Conservation (phyloP, 306 rosid genomes). For the Medicago arabica region DNA sequence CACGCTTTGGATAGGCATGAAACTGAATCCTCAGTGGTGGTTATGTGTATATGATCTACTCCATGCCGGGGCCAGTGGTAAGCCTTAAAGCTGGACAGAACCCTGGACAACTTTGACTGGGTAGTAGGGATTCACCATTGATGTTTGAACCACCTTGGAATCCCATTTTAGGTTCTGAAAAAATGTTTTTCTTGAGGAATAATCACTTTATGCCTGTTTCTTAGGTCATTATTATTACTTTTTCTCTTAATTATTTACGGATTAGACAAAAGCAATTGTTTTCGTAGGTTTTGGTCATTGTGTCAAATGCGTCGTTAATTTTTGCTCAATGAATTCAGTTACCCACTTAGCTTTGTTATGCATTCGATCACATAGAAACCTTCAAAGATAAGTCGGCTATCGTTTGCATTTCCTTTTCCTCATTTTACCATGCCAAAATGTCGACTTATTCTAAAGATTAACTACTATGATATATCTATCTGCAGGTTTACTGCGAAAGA, state of each 20-base stretch:
- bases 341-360: conserved; percentile 5
- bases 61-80: neutral
- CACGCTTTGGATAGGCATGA: neutral
- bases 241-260: conserved; percentile 20
- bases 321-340: conserved; percentile 27
- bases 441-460: conserved; percentile 13
- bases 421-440: conserved; percentile 8
- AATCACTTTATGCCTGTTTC: conserved; percentile 2
- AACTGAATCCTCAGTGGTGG: neutral
- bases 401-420: neutral
- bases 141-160: conserved; percentile 1
- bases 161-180: conserved; percentile 4
- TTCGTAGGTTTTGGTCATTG: conserved; percentile 22
- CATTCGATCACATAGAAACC: conserved; percentile 20
- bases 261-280: conserved; percentile 1
- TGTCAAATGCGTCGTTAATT: neutral
- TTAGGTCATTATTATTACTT: neutral
- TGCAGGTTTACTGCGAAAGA: conserved; percentile 79
- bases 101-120: neutral
- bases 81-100: neutral
- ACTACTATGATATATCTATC: conserved; percentile 26
- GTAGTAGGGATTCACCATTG: neutral
- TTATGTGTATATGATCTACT: neutral
- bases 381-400: neutral
- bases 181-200: neutral